These are phyloP conservation scores for Metschnikowia lochheadii DNA, from an alignment of 805 yeast genomes.

Conservation along the genomic window DNA sequence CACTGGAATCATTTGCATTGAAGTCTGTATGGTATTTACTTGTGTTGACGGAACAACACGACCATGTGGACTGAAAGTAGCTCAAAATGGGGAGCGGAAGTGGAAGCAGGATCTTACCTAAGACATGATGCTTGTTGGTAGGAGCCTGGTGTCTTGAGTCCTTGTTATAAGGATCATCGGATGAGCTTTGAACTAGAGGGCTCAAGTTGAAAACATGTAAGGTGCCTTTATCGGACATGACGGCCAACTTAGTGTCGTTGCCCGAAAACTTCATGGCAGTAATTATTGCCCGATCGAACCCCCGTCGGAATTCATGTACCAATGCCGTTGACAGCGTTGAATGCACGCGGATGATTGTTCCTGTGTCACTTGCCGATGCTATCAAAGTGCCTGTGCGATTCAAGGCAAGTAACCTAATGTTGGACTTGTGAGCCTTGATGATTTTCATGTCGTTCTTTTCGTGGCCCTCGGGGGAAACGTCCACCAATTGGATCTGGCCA, in stretches of 20 bases:
- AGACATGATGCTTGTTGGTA: constrained; percentile 57
- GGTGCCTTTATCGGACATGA: constrained; percentile 84
- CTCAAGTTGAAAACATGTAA: constrained; percentile 72
- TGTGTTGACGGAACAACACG: constrained; percentile 70
- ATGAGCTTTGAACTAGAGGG: constrained; percentile 2
- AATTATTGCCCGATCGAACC: constrained; percentile 78
- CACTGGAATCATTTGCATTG: constrained; percentile 21
- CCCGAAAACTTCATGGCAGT: constrained; percentile 84
- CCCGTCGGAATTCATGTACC: constrained; percentile 83
- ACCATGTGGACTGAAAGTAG: constrained; percentile 84
- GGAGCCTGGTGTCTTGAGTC: constrained; percentile 15
- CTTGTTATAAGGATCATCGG: constrained; percentile 7
- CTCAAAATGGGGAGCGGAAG: constrained; percentile 56
- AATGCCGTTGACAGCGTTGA: constrained; percentile 65
- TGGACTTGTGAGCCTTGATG: constrained; percentile 72
- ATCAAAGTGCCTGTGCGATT: constrained; percentile 62
- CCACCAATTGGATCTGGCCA: constrained; percentile 81
- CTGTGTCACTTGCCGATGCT: constrained; percentile 79
- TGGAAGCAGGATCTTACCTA: constrained; percentile 58
- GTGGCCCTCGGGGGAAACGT: constrained; percentile 61
- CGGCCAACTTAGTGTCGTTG: constrained; percentile 71
- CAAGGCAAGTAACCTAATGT: constrained; percentile 58
- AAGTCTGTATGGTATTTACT: constrained; percentile 31
- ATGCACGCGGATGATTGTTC: constrained; percentile 74
- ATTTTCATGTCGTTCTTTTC: constrained; percentile 63